Conservation (phyloP, 257 asterid genomes). For the Solanum boliviense region DNA sequence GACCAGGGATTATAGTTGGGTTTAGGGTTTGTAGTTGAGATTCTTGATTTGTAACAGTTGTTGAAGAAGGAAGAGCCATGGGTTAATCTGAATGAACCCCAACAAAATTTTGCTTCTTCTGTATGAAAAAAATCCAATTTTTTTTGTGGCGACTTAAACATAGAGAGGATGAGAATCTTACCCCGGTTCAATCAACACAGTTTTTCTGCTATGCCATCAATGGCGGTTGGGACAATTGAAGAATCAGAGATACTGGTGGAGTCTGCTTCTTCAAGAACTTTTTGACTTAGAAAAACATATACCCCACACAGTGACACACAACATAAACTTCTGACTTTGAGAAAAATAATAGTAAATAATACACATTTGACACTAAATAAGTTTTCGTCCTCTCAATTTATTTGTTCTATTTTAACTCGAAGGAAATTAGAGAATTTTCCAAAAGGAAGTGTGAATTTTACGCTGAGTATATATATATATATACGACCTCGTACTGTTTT, state of each 20-base stretch:
- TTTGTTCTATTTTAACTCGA: too few relatives aligned
- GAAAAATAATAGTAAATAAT: neutral
- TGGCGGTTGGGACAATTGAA: neutral
- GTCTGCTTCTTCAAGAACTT: neutral
- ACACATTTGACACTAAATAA: neutral
- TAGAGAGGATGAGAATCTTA: neutral
- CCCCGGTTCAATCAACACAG: neutral
- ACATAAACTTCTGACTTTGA: neutral
- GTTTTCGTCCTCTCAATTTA: too few relatives aligned
- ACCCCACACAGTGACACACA: neutral
- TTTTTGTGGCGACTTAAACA: neutral
- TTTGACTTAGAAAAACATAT: neutral
- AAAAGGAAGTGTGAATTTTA: too few relatives aligned
- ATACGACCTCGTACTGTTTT: too few relatives aligned
- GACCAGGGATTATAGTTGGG: conserved; percentile 64
- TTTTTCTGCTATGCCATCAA: neutral
- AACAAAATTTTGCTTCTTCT: neutral
- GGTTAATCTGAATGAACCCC: neutral
- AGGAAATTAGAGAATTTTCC: too few relatives aligned
- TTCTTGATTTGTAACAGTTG: conserved; percentile 12
- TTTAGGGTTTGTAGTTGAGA: conserved; percentile 30
- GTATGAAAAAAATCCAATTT: neutral
- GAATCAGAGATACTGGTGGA: neutral
- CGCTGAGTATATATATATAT: too few relatives aligned
- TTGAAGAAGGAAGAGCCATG: conserved; percentile 47